A percentile compares a stretch with the other conserved stretches of the same genome.
Conservation (phyloP, 2,329 filamentous ascomycete genomes). For the Calonectria pseudoreteaudii region DNA sequence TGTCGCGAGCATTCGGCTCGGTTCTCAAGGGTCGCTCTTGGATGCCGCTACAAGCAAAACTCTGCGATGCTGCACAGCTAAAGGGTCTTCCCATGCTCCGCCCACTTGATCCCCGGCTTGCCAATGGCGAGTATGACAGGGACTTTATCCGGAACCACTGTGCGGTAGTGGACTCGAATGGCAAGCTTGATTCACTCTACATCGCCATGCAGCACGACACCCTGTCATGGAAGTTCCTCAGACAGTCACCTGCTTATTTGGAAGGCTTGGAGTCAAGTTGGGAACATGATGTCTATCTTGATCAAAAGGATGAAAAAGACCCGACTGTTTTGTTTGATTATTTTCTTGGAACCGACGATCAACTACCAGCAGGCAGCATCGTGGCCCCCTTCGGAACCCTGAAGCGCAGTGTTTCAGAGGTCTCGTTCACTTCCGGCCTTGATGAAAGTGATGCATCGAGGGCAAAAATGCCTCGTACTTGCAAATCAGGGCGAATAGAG, state of each 20-base stretch:
- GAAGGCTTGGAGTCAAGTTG: conserved; percentile 67
- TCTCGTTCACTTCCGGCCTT: conserved; percentile 56
- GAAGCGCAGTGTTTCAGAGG: conserved; percentile 66
- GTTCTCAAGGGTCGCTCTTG: conserved; percentile 64
- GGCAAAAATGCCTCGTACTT: conserved; percentile 55
- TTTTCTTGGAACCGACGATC: conserved; percentile 32
- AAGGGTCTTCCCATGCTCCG: conserved; percentile 70
- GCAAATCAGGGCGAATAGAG: conserved; percentile 53
- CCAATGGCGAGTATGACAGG: conserved; percentile 58
- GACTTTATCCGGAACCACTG: conserved; percentile 66
- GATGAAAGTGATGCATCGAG: conserved; percentile 48
- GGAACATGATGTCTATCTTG: conserved; percentile 63
- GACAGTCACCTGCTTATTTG: conserved; percentile 59
- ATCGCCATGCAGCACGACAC: conserved; percentile 67
- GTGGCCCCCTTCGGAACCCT: conserved; percentile 48
- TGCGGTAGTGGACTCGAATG: conserved; percentile 65
- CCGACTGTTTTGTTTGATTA: conserved; percentile 31
- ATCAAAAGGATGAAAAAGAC: conserved; percentile 49
- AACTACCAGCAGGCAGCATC: conserved; percentile 36
- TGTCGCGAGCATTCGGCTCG: conserved; percentile 61
- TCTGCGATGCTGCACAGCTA: conserved; percentile 66
- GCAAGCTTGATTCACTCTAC: conserved; percentile 70
- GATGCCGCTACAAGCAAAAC: conserved; percentile 69
- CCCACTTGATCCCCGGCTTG: conserved; percentile 59
- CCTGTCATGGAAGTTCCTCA: conserved; percentile 67